A percentile compares a stretch with the other conserved stretches of the same genome.
Conservation (phyloP, 352 stramenopile genomes). For the Phytophthora pistaciae region DNA sequence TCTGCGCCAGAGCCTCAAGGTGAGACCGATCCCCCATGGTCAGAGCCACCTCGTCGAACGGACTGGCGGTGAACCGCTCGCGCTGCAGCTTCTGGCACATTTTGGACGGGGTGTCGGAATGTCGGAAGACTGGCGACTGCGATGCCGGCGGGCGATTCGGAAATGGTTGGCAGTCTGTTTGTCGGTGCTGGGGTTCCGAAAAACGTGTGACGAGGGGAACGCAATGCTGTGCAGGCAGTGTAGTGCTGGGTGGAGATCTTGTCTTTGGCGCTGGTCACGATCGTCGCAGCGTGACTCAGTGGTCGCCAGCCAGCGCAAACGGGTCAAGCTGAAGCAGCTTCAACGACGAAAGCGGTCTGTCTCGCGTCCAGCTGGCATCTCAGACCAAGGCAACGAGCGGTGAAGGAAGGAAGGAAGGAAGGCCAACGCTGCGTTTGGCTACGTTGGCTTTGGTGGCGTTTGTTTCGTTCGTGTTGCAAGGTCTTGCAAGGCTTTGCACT, state of each 20-base stretch:
- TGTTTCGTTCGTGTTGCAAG: not conserved
- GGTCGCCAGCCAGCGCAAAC: conserved; percentile 6
- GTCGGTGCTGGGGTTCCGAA: conserved; percentile 8
- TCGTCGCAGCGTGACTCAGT: not conserved
- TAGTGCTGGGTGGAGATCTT: conserved; percentile 25
- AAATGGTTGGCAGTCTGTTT: conserved; percentile 20
- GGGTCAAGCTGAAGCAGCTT: conserved; percentile 26
- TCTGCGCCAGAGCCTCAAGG: conserved; percentile 34
- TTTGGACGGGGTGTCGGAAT: too few relatives aligned
- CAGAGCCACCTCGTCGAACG: conserved; percentile 35
- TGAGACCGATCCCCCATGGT: conserved; percentile 33
- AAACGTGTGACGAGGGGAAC: conserved; percentile 12
- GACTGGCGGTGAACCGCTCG: conserved; percentile 33
- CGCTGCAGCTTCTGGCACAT: conserved; percentile 1
- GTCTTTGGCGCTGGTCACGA: conserved; percentile 31
- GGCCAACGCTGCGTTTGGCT: not conserved
- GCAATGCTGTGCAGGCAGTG: not conserved
- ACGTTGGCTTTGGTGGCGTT: not conserved
- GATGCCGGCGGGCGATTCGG: conserved; percentile 16
- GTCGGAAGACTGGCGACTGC: not conserved
- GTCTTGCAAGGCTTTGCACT: not conserved
- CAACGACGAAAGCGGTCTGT: conserved; percentile 14
- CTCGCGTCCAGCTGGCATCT: conserved; percentile 8
- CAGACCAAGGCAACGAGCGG: not conserved
- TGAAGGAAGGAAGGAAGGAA: not conserved